These are phyloP conservation scores for Astragalus membranaceus DNA, from an alignment of 306 rosid species.

Conservation along the genomic window DNA sequence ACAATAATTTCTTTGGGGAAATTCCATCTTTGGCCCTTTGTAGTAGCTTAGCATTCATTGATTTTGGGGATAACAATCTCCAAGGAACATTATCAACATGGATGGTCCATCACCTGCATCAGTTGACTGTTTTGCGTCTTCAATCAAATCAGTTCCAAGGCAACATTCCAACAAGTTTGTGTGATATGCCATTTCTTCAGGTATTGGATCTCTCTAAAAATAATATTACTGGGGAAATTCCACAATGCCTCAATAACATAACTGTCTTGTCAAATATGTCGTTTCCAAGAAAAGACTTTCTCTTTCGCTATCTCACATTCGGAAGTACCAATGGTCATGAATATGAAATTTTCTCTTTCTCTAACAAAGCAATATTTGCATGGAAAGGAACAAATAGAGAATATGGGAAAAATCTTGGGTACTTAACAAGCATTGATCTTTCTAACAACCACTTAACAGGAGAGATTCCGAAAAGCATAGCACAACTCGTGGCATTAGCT, in stretches of 20 bases:
- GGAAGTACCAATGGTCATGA: fast-evolving
- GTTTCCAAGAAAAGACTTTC: not conserved
- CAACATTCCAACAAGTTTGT: slow-evolving; percentile 13
- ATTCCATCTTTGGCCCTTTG: slow-evolving; percentile 5
- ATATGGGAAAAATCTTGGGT: slow-evolving; percentile 14
- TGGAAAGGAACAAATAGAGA: slow-evolving; percentile 26
- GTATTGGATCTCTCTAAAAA: slow-evolving; percentile 29
- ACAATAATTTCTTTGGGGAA: not conserved
- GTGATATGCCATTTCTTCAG: slow-evolving; percentile 11
- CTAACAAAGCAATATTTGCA: not conserved
- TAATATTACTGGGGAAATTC: slow-evolving; percentile 20
- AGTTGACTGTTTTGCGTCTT: not conserved
- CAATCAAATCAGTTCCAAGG: not conserved
- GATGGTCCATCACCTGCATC: not conserved
- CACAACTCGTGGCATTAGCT: slow-evolving; percentile 14
- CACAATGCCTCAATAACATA: slow-evolving; percentile 18
- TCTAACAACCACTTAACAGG: slow-evolving; percentile 24
- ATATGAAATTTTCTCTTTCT: too few species aligned
- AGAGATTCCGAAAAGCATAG: slow-evolving; percentile 20
- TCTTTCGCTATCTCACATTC: not conserved
- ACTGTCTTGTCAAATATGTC: not conserved
- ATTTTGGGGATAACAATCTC: not conserved
- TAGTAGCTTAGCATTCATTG: not conserved
- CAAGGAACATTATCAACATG: not conserved
- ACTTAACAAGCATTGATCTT: slow-evolving; percentile 22